Base-by-base conservation (phyloP, 352 stramenopile species). In the Pythium insidiosum region DNA sequence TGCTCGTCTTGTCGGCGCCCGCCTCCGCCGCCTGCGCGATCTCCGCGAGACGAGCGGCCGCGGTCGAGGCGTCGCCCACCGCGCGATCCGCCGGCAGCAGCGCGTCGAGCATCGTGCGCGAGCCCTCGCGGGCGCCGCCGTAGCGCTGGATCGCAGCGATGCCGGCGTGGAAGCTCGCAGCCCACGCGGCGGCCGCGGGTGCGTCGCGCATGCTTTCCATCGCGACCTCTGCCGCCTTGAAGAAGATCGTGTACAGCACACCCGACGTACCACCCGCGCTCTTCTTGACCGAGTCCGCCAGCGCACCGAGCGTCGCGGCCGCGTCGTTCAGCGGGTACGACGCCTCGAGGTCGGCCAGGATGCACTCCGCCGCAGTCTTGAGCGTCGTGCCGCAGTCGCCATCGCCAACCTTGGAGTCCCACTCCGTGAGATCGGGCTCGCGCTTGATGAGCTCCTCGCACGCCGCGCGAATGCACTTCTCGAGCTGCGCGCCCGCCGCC, bases 311-410 rank as follows among this genome's bases (percentile, higher is more conserved):
- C 7, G 73, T 88, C 16, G 63, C 50, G 2, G 73, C 61, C 21
- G 76, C 54, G 23, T 87, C 53, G 39, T 86, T 75, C 4, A 90
- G 62, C 23, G 77, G 75, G 42, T 88, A 85, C 35, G 68, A 51
- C 34, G 45, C 42, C 19, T 58, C 62, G 28, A 94, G 23, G 34
- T 84, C 78, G 5, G 69, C 43, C 13, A 90, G 68, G 19, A 98
- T 77, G 18, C 86, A 72, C 24, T 88, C 68, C 12, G 94, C 93
- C 12, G 95, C 96, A 24, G 80, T 80, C 64, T 95, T 84, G 63
- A 99, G 96, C 4, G 95, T 99, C 15, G 85, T 88, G 16, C 96
- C 96, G 56, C 95, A 98, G 63, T 99, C 96, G 19, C 96, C 95
- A 56, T 99, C 96, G 31, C 96, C 96, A 16, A 98, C 95, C 63